A percentile compares a stretch with the other conserved stretches of the same genome.
These are phyloP conservation scores for Fusarium pseudoanthophilum DNA, from an alignment of 2,329 filamentous ascomycete species.

Conservation along the genomic window DNA sequence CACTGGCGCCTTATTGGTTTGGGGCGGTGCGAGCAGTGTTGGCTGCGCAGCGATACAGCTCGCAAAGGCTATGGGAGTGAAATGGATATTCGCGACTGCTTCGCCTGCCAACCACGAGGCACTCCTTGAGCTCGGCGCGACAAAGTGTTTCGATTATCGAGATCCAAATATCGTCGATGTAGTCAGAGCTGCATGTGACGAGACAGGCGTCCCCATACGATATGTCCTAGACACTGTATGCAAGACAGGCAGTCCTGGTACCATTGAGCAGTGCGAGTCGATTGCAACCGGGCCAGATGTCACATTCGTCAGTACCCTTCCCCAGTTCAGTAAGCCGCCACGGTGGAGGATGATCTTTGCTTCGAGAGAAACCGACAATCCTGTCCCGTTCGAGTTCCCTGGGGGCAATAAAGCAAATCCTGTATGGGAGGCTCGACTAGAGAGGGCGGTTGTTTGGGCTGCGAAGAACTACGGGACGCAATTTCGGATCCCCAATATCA, in stretches of 20 bases:
- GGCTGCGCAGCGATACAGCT: background rate
- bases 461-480: background rate
- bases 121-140: background rate
- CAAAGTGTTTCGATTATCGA: background rate
- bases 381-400: background rate
- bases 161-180: background rate
- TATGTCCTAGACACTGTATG: background rate
- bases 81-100: background rate
- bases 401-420: background rate
- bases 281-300: background rate
- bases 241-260: background rate
- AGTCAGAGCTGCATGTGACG: background rate
- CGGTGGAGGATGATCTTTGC: background rate
- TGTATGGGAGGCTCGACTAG: background rate
- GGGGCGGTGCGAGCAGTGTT: background rate
- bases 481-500: background rate
- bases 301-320: background rate
- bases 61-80: background rate
- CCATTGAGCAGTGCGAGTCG: background rate
- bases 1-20: background rate
- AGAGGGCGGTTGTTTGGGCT: background rate
- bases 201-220: background rate
- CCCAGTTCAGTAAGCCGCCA: background rate
- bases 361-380: background rate
- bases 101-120: background rate